Evolutionary conservation across 169 alveolate genomes (phyloP).

Genomic region (Eimeria necatrix): DNA sequence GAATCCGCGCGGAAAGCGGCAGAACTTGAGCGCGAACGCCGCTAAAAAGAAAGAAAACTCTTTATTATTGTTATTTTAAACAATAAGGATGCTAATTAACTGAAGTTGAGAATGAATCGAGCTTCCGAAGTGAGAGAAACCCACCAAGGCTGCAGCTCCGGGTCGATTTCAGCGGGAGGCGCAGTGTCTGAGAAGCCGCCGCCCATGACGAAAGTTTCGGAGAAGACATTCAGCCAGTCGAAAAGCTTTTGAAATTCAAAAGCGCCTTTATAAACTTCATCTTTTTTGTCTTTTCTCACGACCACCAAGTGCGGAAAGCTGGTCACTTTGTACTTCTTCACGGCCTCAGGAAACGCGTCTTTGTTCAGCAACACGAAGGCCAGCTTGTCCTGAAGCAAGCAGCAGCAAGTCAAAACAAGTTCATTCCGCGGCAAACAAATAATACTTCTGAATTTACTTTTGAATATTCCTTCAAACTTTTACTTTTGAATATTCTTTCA

Average conservation of each 20-base stretch:
- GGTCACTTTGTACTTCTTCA: slow-evolving; percentile 92
- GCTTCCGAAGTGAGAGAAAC: background rate
- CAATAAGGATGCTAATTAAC: background rate
- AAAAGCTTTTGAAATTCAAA: slow-evolving; percentile 91
- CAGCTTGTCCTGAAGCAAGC: slow-evolving; percentile 66
- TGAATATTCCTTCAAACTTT: no score
- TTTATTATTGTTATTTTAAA: no score
- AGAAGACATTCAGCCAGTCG: slow-evolving; percentile 96
- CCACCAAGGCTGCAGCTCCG: slow-evolving; percentile 70
- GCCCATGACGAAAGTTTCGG: slow-evolving; percentile 98
- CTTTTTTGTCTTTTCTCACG: slow-evolving; percentile 89
- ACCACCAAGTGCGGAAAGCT: slow-evolving; percentile 93
- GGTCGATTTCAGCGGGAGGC: slow-evolving; percentile 50
- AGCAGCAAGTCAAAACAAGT: background rate
- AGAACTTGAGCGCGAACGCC: background rate
- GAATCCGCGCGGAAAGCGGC: slow-evolving; percentile 85
- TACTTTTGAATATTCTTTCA: no score
- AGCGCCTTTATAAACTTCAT: slow-evolving; percentile 94
- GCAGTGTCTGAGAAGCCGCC: slow-evolving; percentile 93
- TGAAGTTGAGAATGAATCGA: no score
- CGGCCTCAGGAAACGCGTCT: slow-evolving; percentile 87
- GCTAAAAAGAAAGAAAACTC: background rate
- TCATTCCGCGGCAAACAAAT: no score
- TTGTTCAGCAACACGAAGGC: slow-evolving; percentile 23
- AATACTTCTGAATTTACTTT: no score